Conservation (phyloP, 306 rosid species). For the Quercus suber region DNA sequence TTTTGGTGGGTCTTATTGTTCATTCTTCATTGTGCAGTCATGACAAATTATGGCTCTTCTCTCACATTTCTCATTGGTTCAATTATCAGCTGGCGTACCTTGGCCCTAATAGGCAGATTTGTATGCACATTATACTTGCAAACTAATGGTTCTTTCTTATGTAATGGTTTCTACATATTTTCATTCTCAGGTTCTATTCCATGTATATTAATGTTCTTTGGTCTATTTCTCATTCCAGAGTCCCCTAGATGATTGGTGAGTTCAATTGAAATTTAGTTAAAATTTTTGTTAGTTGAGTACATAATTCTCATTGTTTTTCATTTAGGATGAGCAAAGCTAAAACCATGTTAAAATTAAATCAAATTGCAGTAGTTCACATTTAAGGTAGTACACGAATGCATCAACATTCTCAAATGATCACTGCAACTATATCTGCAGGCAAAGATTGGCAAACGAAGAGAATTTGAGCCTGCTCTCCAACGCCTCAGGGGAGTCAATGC, state of each 20-base stretch:
- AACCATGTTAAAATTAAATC: not conserved
- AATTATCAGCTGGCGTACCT: constrained; percentile 32
- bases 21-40: not conserved
- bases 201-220: constrained; percentile 1
- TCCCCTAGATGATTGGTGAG: constrained; percentile 46
- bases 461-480: constrained; percentile 26
- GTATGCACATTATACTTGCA: not conserved
- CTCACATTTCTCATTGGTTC: constrained; percentile 28
- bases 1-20: no score
- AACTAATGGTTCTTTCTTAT: not conserved
- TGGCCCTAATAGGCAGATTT: constrained; percentile 36
- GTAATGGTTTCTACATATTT: not conserved
- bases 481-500: constrained; percentile 33
- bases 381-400: no score
- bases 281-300: not conserved
- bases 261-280: no score
- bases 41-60: constrained; percentile 17
- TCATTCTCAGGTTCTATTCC: constrained; percentile 26
- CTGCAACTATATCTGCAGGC: constrained; percentile 21
- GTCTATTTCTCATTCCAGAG: constrained; percentile 27
- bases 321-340: not conserved
- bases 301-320: not conserved
- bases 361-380: no score
- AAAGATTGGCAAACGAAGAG: constrained; percentile 22
- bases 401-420: no score